Base-by-base conservation (phyloP, 345 rosid genomes). In the Citrus trifoliata region DNA sequence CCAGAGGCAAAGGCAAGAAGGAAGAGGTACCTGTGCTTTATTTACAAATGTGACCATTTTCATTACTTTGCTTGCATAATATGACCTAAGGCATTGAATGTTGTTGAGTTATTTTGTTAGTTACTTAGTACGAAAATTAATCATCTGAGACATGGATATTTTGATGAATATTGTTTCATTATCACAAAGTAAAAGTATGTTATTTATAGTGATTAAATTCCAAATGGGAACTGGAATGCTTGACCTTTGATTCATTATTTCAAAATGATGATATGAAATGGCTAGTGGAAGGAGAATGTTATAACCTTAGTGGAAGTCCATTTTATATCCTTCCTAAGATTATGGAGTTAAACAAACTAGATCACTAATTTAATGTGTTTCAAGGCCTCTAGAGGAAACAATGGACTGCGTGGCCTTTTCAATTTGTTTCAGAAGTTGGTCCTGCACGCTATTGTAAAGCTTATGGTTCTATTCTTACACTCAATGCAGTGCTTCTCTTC, bases 1-100 rank as follows among this genome's bases (percentile, higher is more conserved):
- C 89, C 3, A 61, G 86, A 30, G 94, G 89, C 64, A 80, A 83
- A 59, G 85, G 78, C 77, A 81, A 85, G 82, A 80, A 83, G 55
- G 89, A 85, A 69, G 90, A 91, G 95, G 95, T 88, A 85, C 58
- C 25, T 59, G 24, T 37, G 13, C 38, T 13, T 3, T 27, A 66
- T 18, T 68, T 63, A 42, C 18, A 25, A 71, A 2, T n/a, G 28
- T 19, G 6, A 27, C 4, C n/a, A 55, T 21, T 27, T 19, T n/a
- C 7, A 56, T n/a, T 75, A 22, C 7, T 70, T 33, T 40, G 48
- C 30, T 60, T 71, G 58, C 12, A 42, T 30, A 59, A 59, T 32
- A 22, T 10, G 28, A 63, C 46, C 40, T 61, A 22, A 28, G 67
- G 38, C 37, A 13, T 30, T 63, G 67, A 8, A 63, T 28, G 0